Evolutionary conservation across 2,329 filamentous ascomycete species (phyloP).

Genomic region (Beauveria brongniartii): DNA sequence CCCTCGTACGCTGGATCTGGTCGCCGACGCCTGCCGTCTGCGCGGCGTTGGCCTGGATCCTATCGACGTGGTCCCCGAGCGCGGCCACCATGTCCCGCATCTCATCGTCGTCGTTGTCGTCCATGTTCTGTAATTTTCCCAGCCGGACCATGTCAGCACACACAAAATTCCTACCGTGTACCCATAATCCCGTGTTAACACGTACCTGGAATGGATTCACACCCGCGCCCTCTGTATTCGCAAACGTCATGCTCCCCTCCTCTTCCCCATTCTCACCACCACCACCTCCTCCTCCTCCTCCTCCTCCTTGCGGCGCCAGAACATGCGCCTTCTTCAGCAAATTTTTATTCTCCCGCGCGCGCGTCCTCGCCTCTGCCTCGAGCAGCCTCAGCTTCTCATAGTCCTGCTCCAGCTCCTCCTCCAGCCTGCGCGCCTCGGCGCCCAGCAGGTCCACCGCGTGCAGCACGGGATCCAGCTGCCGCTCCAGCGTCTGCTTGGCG

Average conservation of each 20-base stretch:
- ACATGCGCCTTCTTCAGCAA: slow-evolving; percentile 41
- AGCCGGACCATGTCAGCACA: not conserved
- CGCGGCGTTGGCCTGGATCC: slow-evolving; percentile 43
- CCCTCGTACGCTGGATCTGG: slow-evolving; percentile 38
- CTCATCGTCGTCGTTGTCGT: slow-evolving; percentile 32
- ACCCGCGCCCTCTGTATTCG: not conserved
- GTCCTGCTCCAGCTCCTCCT: slow-evolving; percentile 47
- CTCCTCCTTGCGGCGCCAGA: slow-evolving; percentile 32
- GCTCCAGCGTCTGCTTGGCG: slow-evolving; percentile 47
- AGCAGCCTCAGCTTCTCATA: slow-evolving; percentile 42
- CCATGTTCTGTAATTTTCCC: slow-evolving; percentile 28
- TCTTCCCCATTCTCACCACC: not conserved
- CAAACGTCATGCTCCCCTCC: slow-evolving; percentile 14
- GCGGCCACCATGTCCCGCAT: slow-evolving; percentile 38
- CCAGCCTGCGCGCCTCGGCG: slow-evolving; percentile 48
- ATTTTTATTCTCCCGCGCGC: slow-evolving; percentile 43
- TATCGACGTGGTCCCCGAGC: slow-evolving; percentile 48
- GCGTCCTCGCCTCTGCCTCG: slow-evolving; percentile 48
- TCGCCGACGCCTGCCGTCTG: slow-evolving; percentile 46
- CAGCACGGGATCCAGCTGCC: slow-evolving; percentile 51
- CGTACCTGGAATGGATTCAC: slow-evolving; percentile 24
- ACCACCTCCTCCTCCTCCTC: not conserved
- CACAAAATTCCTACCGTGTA: no score
- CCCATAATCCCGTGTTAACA: not conserved
- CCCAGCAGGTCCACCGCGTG: slow-evolving; percentile 55